phyloP scores from a whole-genome alignment of 2,329 filamentous ascomycete species.

The Pseudocercospora eumusae region DNA sequence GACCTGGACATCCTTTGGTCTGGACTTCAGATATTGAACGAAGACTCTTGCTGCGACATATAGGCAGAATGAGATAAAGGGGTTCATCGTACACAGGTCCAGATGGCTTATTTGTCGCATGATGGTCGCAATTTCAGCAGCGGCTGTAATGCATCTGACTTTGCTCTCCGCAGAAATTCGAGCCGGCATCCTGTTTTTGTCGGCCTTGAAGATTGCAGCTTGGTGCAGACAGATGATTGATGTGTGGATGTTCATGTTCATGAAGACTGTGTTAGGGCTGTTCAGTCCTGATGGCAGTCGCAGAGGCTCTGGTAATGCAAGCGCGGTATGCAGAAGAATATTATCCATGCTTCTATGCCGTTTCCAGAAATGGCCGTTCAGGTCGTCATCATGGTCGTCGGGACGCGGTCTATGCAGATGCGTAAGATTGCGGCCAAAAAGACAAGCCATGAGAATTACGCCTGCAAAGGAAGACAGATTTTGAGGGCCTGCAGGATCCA shows the following conservation, averaged over 20 bases:
- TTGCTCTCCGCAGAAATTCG: constrained; percentile 87
- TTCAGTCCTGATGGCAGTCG: constrained; percentile 74
- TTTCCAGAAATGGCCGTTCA: constrained; percentile 95
- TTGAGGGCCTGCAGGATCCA: constrained; percentile 69
- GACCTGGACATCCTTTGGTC: constrained; percentile 79
- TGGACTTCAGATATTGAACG: constrained; percentile 91
- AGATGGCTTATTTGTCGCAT: constrained; percentile 94
- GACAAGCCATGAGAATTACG: constrained; percentile 79
- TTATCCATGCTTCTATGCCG: constrained; percentile 87
- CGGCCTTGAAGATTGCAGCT: constrained; percentile 95
- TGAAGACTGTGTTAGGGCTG: constrained; percentile 84
- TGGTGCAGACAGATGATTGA: constrained; percentile 97
- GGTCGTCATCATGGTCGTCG: constrained; percentile 79
- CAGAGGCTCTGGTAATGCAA: constrained; percentile 77
- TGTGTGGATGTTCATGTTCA: constrained; percentile 96
- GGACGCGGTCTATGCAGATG: constrained; percentile 85
- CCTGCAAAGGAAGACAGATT: constrained; percentile 77
- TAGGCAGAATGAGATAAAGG: constrained; percentile 91
- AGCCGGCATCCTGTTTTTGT: constrained; percentile 76
- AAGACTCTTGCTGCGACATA: constrained; percentile 96
- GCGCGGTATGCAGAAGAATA: constrained; percentile 80
- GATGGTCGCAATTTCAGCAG: constrained; percentile 88
- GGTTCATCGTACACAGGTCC: constrained; percentile 83
- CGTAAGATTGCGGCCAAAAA: constrained; percentile 87
- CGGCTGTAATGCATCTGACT: constrained; percentile 86